Percentiles rank a stretch among this genome's conserved stretches.
phyloP scores from a whole-genome alignment of 2,329 filamentous ascomycete species.

The Aspergillus vadensis region DNA sequence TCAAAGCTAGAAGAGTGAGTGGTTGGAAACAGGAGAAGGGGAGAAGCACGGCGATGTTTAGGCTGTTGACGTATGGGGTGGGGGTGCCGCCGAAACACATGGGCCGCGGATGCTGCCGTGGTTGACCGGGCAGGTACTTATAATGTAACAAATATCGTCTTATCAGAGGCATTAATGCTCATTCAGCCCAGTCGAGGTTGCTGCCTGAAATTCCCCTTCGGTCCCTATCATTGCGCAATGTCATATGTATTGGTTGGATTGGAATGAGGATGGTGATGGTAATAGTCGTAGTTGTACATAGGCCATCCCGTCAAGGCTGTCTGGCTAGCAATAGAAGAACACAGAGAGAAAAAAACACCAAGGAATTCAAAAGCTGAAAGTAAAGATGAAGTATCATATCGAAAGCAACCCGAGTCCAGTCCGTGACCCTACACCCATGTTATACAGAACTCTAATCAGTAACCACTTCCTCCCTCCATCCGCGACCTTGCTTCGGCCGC shows the following conservation, averaged over 20 bases:
- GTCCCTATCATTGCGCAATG: neutral
- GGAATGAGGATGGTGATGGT: neutral
- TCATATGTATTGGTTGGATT: neutral
- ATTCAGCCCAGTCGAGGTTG: neutral
- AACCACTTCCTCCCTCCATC: conserved; percentile 26
- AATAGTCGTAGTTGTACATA: neutral
- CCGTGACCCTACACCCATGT: neutral
- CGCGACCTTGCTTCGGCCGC: conserved; percentile 39
- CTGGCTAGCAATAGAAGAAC: neutral
- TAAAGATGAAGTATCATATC: neutral
- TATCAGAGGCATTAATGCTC: neutral
- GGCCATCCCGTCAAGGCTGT: neutral
- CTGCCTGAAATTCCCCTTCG: too few species aligned
- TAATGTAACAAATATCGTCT: neutral
- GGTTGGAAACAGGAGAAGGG: conserved; percentile 2
- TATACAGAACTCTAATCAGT: conserved; percentile 13
- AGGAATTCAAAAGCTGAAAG: neutral
- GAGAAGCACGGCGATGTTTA: neutral
- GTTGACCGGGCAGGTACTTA: neutral
- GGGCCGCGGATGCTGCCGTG: neutral
- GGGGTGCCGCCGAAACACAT: neutral
- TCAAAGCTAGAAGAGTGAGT: neutral
- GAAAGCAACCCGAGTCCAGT: neutral
- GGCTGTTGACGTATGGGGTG: conserved; percentile 12
- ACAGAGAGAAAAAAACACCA: neutral